Percentiles rank a stretch among this genome's conserved stretches.
phyloP scores from a whole-genome alignment of 2,329 filamentous ascomycete species.

The Clonostachys rhizophaga region DNA sequence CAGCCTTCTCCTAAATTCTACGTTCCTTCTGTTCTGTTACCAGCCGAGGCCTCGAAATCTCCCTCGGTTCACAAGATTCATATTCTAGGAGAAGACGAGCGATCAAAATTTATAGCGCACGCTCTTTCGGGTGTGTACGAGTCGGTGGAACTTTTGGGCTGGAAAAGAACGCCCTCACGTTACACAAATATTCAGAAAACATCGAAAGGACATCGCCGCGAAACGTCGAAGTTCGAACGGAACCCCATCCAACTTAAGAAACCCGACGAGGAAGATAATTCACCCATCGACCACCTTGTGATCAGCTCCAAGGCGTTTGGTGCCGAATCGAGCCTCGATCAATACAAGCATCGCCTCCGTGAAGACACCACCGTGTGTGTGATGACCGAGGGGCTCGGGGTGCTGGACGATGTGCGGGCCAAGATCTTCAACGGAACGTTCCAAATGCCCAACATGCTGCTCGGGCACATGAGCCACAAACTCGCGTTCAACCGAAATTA shows the following conservation, averaged over 20 bases:
- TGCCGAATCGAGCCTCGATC: conserved; percentile 46
- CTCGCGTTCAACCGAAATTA: conserved; percentile 33
- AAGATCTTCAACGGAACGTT: conserved; percentile 63
- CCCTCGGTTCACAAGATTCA: conserved; percentile 30
- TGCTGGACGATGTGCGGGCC: conserved; percentile 72
- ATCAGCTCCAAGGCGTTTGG: conserved; percentile 57
- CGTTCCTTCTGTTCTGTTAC: conserved; percentile 27
- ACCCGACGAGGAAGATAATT: conserved; percentile 20
- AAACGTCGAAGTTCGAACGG: conserved; percentile 9
- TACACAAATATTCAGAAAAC: conserved; percentile 23
- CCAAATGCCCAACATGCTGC: conserved; percentile 68
- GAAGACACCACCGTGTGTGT: conserved; percentile 69
- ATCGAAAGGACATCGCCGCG: conserved; percentile 8
- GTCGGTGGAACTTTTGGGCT: conserved; percentile 27
- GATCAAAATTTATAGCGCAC: conserved; percentile 33
- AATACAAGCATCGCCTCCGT: conserved; percentile 62
- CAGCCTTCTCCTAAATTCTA: conserved; percentile 13
- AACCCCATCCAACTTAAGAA: neutral
- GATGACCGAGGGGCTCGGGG: conserved; percentile 77
- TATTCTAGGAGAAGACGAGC: conserved; percentile 33
- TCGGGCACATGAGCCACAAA: conserved; percentile 55
- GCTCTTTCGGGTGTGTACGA: conserved; percentile 33
- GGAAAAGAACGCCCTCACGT: conserved; percentile 12
- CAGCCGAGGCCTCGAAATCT: conserved; percentile 18
- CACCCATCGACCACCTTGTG: conserved; percentile 66